Base-by-base conservation (phyloP, 768 basidiomycete genomes). In the Lactifluus subvellereus region DNA sequence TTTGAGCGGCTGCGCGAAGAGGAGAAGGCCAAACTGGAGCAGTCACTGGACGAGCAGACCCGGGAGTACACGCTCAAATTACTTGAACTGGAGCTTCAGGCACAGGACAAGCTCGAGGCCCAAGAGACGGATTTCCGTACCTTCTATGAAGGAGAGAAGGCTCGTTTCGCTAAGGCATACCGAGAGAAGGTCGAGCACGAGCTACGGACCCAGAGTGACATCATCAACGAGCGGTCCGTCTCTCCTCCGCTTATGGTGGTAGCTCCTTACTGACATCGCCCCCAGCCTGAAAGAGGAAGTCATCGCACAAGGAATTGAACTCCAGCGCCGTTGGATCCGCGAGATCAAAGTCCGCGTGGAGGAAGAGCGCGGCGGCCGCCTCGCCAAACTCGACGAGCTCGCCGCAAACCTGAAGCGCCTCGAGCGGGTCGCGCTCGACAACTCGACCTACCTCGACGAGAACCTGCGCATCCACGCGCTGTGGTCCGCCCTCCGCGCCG, bases 331-430 rank as follows among this genome's bases (percentile, higher is more conserved):
- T 58, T 98, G 96, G 95, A 90, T 99, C 47, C 86, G 92, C 37
- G 94, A 98, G 62, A 87, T 98, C 79, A 97, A 98, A 77, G 82
- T 94, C 54, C 89, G 87, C 66, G 95, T 99, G 60, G 96, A 99
- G 75, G 84, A 93, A 71, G 97, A 99, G 74, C 93, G 97, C 49
- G 94, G 94, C 16, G 94, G 94, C 13, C 89, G 97, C 59, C 82
- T 99, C 10, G 89, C 94, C 50, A 97, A 94, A 74, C 85, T 99
- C 38, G 94, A 96, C 70, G 91, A 95, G 72, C 87, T 99, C 52
- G 88, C 94, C 10, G 84, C 89, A 6, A 88, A 89, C 52, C 77
- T 98, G 67, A 95, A 97, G 74, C 87, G 91, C 65, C 84, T 99
- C 35, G 94, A 97, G 74, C 85, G 90, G 62, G 80, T 97, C 62